Evolutionary conservation across 2,329 filamentous ascomycete species (phyloP).

Genomic region (Plectosphaerella plurivora): DNA sequence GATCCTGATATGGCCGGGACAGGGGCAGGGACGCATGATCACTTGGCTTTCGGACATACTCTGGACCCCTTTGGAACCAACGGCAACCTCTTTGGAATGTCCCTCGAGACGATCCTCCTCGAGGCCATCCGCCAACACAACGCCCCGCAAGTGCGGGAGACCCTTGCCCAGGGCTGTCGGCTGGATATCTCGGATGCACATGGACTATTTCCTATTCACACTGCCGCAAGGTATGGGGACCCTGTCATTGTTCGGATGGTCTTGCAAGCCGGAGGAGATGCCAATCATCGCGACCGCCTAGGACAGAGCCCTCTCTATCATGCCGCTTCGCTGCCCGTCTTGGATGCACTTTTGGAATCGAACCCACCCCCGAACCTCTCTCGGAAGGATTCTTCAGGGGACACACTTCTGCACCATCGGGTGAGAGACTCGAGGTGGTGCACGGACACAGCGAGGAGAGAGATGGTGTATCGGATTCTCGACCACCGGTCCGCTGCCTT

Average conservation of each 20-base stretch:
- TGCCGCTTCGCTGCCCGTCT: background rate
- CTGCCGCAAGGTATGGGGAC: background rate
- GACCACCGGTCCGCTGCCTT: background rate
- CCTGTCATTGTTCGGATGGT: background rate
- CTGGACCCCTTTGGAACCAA: background rate
- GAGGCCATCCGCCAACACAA: background rate
- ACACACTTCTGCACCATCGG: background rate
- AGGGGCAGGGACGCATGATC: background rate
- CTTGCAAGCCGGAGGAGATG: conserved; percentile 3
- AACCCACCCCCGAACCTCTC: background rate
- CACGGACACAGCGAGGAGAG: background rate
- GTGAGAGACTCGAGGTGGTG: background rate
- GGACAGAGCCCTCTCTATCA: background rate
- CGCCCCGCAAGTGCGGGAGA: background rate
- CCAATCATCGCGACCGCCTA: background rate
- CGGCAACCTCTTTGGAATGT: background rate
- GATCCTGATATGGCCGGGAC: background rate
- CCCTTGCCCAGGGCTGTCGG: background rate
- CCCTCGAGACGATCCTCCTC: background rate
- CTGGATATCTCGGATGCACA: background rate
- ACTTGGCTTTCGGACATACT: background rate
- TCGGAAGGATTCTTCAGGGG: background rate
- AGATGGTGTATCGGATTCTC: background rate
- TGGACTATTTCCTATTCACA: background rate
- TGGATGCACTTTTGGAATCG: background rate